Conservation (phyloP, 2,329 filamentous ascomycete genomes). For the Penicillium sp. region DNA sequence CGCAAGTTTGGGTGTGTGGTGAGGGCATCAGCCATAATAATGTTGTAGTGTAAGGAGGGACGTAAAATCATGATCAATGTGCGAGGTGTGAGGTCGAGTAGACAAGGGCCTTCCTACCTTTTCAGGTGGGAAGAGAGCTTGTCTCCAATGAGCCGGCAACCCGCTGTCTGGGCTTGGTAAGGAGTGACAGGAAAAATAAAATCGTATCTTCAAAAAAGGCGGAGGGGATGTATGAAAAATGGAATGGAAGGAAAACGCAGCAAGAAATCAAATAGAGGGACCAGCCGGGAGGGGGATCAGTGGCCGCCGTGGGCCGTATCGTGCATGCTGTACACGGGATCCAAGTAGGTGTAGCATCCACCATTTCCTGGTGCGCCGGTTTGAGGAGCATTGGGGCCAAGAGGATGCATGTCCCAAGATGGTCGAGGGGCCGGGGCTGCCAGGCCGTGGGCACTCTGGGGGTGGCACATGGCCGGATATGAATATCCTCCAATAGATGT, state of each 20-base stretch:
- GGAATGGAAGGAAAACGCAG: slow-evolving; percentile 19
- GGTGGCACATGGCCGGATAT: slow-evolving; percentile 36
- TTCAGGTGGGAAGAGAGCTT: slow-evolving; percentile 21
- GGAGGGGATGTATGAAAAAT: slow-evolving; percentile 25
- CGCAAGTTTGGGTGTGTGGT: slow-evolving; percentile 11
- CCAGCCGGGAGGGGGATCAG: slow-evolving; percentile 13
- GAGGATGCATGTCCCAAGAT: slow-evolving; percentile 42
- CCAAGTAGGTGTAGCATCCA: slow-evolving; percentile 36
- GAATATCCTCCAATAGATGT: slow-evolving; percentile 32
- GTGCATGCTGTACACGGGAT: slow-evolving; percentile 36
- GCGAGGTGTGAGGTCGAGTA: not conserved
- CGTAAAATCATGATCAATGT: slow-evolving; percentile 32
- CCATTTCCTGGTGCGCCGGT: slow-evolving; percentile 28
- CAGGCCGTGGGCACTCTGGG: slow-evolving; percentile 29
- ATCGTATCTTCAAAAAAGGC: slow-evolving; percentile 27
- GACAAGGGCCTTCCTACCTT: slow-evolving; percentile 14
- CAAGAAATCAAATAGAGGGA: slow-evolving; percentile 1
- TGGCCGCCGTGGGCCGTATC: slow-evolving; percentile 29
- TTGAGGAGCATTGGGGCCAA: slow-evolving; percentile 30
- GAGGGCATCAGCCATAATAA: slow-evolving; percentile 35
- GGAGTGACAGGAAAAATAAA: slow-evolving; percentile 28
- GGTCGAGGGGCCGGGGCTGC: slow-evolving; percentile 34
- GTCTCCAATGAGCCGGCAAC: not conserved
- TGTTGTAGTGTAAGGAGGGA: slow-evolving; percentile 33
- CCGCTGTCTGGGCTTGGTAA: slow-evolving; percentile 26